phyloP scores from a whole-genome alignment of 2,329 filamentous ascomycete genomes.

The Monilinia fructigena region DNA sequence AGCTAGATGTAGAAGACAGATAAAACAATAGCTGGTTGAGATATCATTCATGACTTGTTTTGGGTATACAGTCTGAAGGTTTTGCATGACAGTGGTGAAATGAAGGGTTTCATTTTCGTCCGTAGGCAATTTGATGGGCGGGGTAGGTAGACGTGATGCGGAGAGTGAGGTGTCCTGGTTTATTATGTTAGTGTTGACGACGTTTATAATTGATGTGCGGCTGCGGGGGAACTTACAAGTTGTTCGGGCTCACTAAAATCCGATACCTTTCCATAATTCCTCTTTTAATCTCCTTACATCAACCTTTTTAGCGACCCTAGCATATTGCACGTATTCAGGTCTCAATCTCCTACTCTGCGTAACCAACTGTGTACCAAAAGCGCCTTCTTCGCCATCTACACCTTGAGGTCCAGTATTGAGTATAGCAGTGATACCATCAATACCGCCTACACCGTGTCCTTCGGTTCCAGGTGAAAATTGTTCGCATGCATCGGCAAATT shows the following conservation, averaged over 20 bases:
- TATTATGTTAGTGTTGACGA: neutral
- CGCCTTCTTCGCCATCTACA: conserved; percentile 40
- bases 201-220: neutral
- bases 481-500: conserved; percentile 79
- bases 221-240: conserved; percentile 44
- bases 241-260: conserved; percentile 50
- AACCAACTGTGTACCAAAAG: conserved; percentile 66
- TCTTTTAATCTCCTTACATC: conserved; percentile 68
- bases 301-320: conserved; percentile 68
- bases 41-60: conserved; percentile 88
- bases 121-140: conserved; percentile 38
- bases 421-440: conserved; percentile 51
- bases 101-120: conserved; percentile 58
- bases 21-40: conserved; percentile 90
- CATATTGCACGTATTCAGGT: conserved; percentile 70
- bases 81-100: conserved; percentile 91
- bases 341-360: conserved; percentile 62
- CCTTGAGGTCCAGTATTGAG: conserved; percentile 50
- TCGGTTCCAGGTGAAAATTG: conserved; percentile 67
- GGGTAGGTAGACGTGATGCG: conserved; percentile 39
- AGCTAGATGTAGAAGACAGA: conserved; percentile 72
- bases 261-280: conserved; percentile 68
- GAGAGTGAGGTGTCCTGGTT: conserved; percentile 18
- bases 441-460: conserved; percentile 45
- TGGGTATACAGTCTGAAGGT: conserved; percentile 80